Evolutionary conservation across 148 eudicot genomes (phyloP).

Genomic region (Heliamphora exappendiculata): DNA sequence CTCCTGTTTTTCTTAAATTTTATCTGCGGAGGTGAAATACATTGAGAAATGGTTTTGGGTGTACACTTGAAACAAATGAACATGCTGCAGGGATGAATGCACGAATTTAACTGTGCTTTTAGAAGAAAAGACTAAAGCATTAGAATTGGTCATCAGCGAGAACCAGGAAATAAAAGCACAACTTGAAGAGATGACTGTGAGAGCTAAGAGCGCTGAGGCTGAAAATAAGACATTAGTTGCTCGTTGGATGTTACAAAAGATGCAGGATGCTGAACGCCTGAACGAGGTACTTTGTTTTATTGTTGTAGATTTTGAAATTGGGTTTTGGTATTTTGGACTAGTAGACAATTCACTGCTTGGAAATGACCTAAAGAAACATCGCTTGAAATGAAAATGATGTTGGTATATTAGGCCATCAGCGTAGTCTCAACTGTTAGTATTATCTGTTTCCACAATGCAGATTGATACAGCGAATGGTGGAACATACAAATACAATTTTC

Average conservation of each 20-base stretch:
- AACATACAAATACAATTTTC: background rate
- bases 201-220: slow-evolving; percentile 62
- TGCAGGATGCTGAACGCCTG: slow-evolving; percentile 94
- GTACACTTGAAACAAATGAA: background rate
- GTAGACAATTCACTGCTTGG: background rate
- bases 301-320: background rate
- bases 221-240: slow-evolving; percentile 81
- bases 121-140: slow-evolving; percentile 68
- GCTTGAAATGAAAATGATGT: background rate
- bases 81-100: slow-evolving; percentile 65
- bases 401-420: background rate
- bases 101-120: slow-evolving; percentile 40
- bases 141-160: slow-evolving; percentile 66
- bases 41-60: background rate
- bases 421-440: background rate
- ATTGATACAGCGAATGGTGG: background rate
- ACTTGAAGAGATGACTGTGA: slow-evolving; percentile 51
- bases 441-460: background rate
- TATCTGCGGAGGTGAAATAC: background rate
- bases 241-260: slow-evolving; percentile 89
- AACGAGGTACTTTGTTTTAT: slow-evolving; percentile 56
- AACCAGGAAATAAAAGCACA: slow-evolving; percentile 56
- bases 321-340: background rate
- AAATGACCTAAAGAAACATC: background rate
- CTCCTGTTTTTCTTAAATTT: background rate